Evolutionary conservation across 2,329 filamentous ascomycete genomes (phyloP).

Genomic region (Neofusicoccum cordaticola): DNA sequence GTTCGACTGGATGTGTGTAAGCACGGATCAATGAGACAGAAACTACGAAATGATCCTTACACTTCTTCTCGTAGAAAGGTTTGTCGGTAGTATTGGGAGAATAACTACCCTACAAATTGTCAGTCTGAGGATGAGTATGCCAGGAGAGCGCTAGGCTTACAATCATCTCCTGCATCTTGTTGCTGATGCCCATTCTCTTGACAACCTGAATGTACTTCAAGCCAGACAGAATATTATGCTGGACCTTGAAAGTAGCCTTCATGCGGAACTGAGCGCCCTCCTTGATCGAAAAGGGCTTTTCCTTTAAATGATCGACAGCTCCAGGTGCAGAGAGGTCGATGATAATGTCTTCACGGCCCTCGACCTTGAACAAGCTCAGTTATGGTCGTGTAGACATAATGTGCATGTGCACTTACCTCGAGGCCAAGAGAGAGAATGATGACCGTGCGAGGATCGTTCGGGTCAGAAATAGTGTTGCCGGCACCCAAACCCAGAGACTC

Average conservation of each 20-base stretch:
- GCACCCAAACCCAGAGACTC: conserved; percentile 83
- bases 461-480: conserved; percentile 50
- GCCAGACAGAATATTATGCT: conserved; percentile 93
- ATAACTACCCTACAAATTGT: conserved; percentile 70
- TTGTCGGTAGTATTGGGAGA: conserved; percentile 88
- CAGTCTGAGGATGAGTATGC: conserved; percentile 11
- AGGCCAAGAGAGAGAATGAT: conserved; percentile 91
- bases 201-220: conserved; percentile 95
- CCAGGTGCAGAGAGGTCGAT: conserved; percentile 79
- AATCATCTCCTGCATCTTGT: conserved; percentile 98
- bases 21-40: not conserved
- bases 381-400: not conserved
- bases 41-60: conserved; percentile 54
- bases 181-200: conserved; percentile 81
- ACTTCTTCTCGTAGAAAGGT: conserved; percentile 83
- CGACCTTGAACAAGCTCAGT: conserved; percentile 42
- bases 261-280: conserved; percentile 92
- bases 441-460: conserved; percentile 80
- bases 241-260: conserved; percentile 90
- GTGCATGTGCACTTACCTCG: conserved; percentile 48
- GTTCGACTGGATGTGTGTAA: conserved; percentile 60
- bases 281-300: conserved; percentile 96
- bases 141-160: conserved; percentile 44
- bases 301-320: conserved; percentile 74
- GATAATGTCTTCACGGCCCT: conserved; percentile 78